Evolutionary conservation across 108 stramenopile species (phyloP), one percentile per base, ranked within the genome.

Genomic region (Cylindrotheca fusiformis): DNA sequence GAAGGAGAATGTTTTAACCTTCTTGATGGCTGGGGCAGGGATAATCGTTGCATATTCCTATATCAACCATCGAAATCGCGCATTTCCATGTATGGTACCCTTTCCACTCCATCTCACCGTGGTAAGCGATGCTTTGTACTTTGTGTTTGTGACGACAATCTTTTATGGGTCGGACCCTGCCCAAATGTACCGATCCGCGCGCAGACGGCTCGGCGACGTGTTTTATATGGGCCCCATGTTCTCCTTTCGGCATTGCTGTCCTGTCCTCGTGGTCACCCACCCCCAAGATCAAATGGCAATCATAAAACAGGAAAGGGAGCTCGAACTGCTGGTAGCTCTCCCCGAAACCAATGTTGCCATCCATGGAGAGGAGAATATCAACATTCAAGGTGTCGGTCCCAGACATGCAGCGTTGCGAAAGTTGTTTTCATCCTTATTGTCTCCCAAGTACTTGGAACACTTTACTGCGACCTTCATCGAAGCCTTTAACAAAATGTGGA

Each of bases 401-500:
- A 17, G 4, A 10, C 33, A 59, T 44, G 3, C 58, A 44, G 3
- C 20, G 14, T 14, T 45, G 5, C 32, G 58, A 30, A 59, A 59
- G 32, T 3, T 59, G 2, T 59, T 45, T 44, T 45, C 41, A 4
- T 22, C 31, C n/a, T 6, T 59, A 20, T 45, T 59, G 32, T 59
- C 58, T 17, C 58, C 58, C 18, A 30, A 33, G 19, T 32, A 32
- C 23, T 14, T 41, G 36, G 36, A 41, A 41, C 10, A 41, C 36
- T 41, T 41, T 41, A 41, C 36, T 6, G 14, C 36, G 10, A 41
- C 36, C 36, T 10, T n/a, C n/a, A 6, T 41, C 10, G 36, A 41
- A 41, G 36, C 6, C 36, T 41, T 41, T 41, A 41, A 6, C 36
- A 41, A 6, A 6, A 41, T 63, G 17, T 63, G 62, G 62, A 14